Percentiles rank a stretch among this genome's conserved stretches.
phyloP scores from a whole-genome alignment of 2,329 filamentous ascomycete species.

The Neobulgaria alba region DNA sequence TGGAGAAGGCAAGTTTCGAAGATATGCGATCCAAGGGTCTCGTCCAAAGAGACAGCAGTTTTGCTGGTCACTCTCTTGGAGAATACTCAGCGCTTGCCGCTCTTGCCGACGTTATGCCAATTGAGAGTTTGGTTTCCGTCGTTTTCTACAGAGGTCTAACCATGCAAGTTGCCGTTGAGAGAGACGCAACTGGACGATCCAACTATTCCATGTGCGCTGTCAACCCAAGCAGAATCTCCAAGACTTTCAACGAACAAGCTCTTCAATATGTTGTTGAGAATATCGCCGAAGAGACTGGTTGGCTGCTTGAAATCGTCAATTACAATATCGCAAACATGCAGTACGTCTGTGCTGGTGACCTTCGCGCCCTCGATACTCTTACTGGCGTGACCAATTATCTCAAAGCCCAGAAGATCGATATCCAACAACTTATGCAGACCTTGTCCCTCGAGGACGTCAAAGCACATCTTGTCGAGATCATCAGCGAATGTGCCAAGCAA shows the following conservation, averaged over 20 bases:
- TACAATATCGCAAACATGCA: constrained; percentile 71
- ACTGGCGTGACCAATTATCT: constrained; percentile 76
- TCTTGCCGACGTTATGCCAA: constrained; percentile 98
- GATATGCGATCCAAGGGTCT: constrained; percentile 98
- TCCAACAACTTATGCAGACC: constrained; percentile 82
- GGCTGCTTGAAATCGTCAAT: constrained; percentile 98
- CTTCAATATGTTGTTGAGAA: constrained; percentile 95
- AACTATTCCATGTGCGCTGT: constrained; percentile 99
- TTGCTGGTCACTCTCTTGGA: constrained; percentile 94
- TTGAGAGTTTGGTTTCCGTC: constrained; percentile 94
- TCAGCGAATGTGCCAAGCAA: constrained; percentile 76
- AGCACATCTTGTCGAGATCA: constrained; percentile 81
- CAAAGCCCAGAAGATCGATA: constrained; percentile 95
- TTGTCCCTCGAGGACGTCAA: constrained; percentile 86
- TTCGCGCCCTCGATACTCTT: constrained; percentile 62
- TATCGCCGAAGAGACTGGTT: constrained; percentile 86
- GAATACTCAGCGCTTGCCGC: constrained; percentile 97
- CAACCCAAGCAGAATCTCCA: constrained; percentile 95
- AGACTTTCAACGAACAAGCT: constrained; percentile 97
- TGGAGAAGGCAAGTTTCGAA: constrained; percentile 99
- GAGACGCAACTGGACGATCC: constrained; percentile 82
- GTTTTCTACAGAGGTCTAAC: constrained; percentile 98
- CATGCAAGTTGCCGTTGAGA: constrained; percentile 98
- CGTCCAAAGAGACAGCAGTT: constrained; percentile 91
- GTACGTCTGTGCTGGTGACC: constrained; percentile 64